Percentiles rank a stretch among this genome's conserved stretches.
phyloP scores from a whole-genome alignment of 495 filamentous ascomycete species.

The Aspergillus bertholletiae region DNA sequence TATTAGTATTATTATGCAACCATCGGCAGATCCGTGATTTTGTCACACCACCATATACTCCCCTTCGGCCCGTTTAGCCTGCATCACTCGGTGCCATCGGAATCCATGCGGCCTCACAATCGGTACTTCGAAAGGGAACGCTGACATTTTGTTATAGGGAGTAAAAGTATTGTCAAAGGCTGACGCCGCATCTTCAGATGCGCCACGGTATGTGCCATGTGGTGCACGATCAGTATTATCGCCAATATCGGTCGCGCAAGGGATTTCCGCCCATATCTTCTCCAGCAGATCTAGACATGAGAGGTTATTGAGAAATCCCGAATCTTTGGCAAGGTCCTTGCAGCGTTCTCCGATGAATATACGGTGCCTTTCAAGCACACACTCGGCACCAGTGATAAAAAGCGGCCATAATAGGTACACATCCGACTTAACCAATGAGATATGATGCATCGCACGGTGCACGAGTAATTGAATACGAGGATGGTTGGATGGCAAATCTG shows the following conservation, averaged over 20 bases:
- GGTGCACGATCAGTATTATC: constrained; percentile 13
- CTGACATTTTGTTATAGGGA: constrained; percentile 12
- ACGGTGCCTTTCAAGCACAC: constrained; percentile 77
- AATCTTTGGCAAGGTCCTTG: constrained; percentile 79
- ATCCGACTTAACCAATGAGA: constrained; percentile 72
- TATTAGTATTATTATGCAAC: neutral
- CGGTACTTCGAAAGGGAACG: neutral
- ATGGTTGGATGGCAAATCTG: constrained; percentile 67
- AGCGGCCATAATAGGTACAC: constrained; percentile 94
- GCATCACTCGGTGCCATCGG: constrained; percentile 75
- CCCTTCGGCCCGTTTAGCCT: constrained; percentile 61
- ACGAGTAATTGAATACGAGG: constrained; percentile 83
- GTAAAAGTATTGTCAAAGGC: constrained; percentile 3
- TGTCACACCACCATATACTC: constrained; percentile 83
- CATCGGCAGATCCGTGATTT: neutral
- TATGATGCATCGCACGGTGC: constrained; percentile 73
- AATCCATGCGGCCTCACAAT: constrained; percentile 48
- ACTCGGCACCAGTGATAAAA: constrained; percentile 88
- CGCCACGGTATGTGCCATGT: constrained; percentile 4
- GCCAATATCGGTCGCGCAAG: constrained; percentile 20
- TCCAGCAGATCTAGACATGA: constrained; percentile 83
- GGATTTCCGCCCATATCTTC: constrained; percentile 67
- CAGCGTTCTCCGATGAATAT: constrained; percentile 74
- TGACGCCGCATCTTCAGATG: neutral
- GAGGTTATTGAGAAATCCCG: constrained; percentile 89